A percentile compares a stretch with the other conserved stretches of the same genome.
These are phyloP conservation scores for Yarrowia phangngaensis DNA, from an alignment of 805 yeast species.

Conservation along the genomic window DNA sequence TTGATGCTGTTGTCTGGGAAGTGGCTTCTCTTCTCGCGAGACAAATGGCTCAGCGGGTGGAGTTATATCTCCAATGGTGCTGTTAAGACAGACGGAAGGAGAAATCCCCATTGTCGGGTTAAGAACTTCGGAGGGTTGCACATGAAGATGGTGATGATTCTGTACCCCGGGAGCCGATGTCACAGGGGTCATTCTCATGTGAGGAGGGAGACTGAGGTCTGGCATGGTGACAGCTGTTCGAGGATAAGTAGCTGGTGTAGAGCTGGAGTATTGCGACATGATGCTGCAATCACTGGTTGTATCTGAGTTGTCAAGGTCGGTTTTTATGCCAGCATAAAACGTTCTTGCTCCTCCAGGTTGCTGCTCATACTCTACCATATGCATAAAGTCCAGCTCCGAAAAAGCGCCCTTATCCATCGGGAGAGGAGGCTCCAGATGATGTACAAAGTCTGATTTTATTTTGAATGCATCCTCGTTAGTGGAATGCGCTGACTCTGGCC, in stretches of 20 bases:
- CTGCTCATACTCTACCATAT: conserved; percentile 25
- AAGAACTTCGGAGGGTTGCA: conserved; percentile 10
- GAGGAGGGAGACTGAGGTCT: conserved; percentile 3
- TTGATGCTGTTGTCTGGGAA: background rate
- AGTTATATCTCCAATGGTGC: conserved; percentile 16
- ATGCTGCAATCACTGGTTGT: conserved; percentile 16
- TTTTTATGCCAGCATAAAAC: conserved; percentile 19
- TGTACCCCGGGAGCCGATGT: background rate
- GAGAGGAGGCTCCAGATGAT: background rate
- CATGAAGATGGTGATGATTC: background rate
- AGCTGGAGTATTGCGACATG: conserved; percentile 23
- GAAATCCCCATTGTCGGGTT: conserved; percentile 5
- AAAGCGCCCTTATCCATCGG: conserved; percentile 11
- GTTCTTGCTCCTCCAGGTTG: conserved; percentile 21
- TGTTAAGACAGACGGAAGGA: conserved; percentile 4
- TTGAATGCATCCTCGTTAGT: conserved; percentile 21
- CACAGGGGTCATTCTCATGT: conserved; percentile 13
- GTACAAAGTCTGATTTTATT: conserved; percentile 21
- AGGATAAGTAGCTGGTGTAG: conserved; percentile 9
- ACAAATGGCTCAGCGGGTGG: conserved; percentile 24
- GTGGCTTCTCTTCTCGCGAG: conserved; percentile 3
- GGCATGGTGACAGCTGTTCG: conserved; percentile 10
- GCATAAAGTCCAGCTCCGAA: conserved; percentile 22
- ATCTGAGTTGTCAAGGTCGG: conserved; percentile 24
- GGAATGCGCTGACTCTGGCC: conserved; percentile 21